A percentile compares a stretch with the other conserved stretches of the same genome.
phyloP scores from a whole-genome alignment of 768 basidiomycete genomes.

The Suillus hirtellus region DNA sequence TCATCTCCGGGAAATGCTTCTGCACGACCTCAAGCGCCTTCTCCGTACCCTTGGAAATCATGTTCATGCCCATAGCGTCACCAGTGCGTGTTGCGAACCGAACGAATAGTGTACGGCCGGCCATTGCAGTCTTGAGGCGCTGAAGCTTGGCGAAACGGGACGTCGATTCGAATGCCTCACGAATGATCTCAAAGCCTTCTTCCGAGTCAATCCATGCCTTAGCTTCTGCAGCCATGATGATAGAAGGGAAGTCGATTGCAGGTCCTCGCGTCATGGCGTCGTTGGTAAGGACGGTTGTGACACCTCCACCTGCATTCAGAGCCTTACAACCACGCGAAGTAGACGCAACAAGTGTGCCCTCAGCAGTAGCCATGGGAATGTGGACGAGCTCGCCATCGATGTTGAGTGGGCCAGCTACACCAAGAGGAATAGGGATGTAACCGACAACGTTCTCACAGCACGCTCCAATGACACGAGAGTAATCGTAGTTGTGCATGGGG shows the following conservation, averaged over 20 bases:
- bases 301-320: slow-evolving; percentile 93
- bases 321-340: slow-evolving; percentile 98
- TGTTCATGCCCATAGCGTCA: slow-evolving; percentile 99
- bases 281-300: slow-evolving; percentile 86
- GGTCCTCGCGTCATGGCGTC: slow-evolving; percentile 99
- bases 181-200: slow-evolving; percentile 75
- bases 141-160: slow-evolving; percentile 89
- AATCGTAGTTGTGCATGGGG: slow-evolving; percentile 87
- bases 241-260: slow-evolving; percentile 91
- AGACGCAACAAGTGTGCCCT: slow-evolving; percentile 97
- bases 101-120: slow-evolving; percentile 90
- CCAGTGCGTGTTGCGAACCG: slow-evolving; percentile 94
- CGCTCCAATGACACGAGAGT: slow-evolving; percentile 89
- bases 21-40: slow-evolving; percentile 83
- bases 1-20: slow-evolving; percentile 86
- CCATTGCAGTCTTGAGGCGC: slow-evolving; percentile 84
- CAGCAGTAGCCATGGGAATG: slow-evolving; percentile 99
- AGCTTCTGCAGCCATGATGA: slow-evolving; percentile 79
- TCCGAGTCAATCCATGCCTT: slow-evolving; percentile 85
- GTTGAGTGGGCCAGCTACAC: slow-evolving; percentile 92
- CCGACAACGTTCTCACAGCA: slow-evolving; percentile 99
- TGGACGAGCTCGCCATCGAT: slow-evolving; percentile 83
- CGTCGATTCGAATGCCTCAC: slow-evolving; percentile 90
- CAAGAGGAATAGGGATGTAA: slow-evolving; percentile 94
- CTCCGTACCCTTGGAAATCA: slow-evolving; percentile 99